These are phyloP conservation scores for Trametes punicea DNA, from an alignment of 768 basidiomycete genomes.

Conservation along the genomic window DNA sequence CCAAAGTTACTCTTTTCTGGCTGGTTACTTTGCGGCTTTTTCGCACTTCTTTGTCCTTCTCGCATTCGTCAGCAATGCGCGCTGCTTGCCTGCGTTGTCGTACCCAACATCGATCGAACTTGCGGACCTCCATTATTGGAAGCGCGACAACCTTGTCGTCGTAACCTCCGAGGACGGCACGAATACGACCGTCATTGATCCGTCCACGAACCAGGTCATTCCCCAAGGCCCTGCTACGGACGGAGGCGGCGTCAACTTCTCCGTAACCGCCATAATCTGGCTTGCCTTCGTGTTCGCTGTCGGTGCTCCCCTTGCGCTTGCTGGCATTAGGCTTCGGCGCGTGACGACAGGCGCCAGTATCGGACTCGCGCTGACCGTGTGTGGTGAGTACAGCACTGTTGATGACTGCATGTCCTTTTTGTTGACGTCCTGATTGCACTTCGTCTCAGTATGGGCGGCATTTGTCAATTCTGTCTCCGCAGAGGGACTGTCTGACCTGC, in stretches of 20 bases:
- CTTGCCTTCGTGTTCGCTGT: slow-evolving; percentile 48
- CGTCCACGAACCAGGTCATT: slow-evolving; percentile 40
- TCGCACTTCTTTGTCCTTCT: slow-evolving; percentile 17
- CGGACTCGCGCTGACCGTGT: slow-evolving; percentile 48
- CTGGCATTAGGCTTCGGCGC: slow-evolving; percentile 56
- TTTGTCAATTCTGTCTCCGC: slow-evolving; percentile 53
- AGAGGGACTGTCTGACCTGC: slow-evolving; percentile 47
- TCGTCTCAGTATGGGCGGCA: slow-evolving; percentile 54
- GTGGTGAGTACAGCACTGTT: slow-evolving; percentile 23
- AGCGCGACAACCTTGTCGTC: slow-evolving; percentile 12
- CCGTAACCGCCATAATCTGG: slow-evolving; percentile 53
- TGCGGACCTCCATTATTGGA: neutral
- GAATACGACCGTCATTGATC: slow-evolving; percentile 40
- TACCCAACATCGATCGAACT: neutral
- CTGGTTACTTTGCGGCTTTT: slow-evolving; percentile 5
- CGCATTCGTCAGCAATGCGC: slow-evolving; percentile 2
- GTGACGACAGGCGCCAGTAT: slow-evolving; percentile 52
- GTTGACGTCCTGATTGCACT: neutral
- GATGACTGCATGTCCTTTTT: neutral
- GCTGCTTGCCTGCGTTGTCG: slow-evolving; percentile 10
- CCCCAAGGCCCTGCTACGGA: slow-evolving; percentile 57
- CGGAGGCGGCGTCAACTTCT: slow-evolving; percentile 50
- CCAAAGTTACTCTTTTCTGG: neutral
- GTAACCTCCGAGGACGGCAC: slow-evolving; percentile 33
- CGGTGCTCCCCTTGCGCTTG: slow-evolving; percentile 52